Base-by-base conservation (phyloP, 1,284 basidiomycete genomes). In the Moesziomyces sp. region DNA sequence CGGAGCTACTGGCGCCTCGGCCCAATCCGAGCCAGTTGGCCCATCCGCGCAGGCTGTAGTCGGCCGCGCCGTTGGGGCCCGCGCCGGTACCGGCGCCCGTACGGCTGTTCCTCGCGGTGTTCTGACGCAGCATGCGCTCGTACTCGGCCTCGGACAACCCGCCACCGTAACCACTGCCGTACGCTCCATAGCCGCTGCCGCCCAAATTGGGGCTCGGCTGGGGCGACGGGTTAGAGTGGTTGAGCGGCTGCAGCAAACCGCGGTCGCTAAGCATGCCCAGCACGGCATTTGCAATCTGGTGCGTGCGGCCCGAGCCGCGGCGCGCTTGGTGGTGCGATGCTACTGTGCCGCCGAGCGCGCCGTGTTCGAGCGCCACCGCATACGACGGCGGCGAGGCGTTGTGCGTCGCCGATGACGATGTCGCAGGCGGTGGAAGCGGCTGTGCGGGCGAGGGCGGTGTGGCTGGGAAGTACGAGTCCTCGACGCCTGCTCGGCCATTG, bases 181-280 rank as follows among this genome's bases (percentile, higher is more conserved):
- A 46, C 0, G 47, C 58, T 5, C 62, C 58, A 23, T 66, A 65
- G 8, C 58, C 62, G 10, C 42, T 42, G 9, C 51, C 58, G 5
- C 56, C 69, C 8, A 49, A 1, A 4, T 19, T 48, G 0, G 70
- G 70, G 43, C 55, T 60, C 3, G 64, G 70, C 24, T 60, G 59
- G 10, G 70, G 70, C 1, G 60, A 64, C 7, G 70, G 70, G 23
- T 73, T 67, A 45, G 24, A 60, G 26, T 53, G 70, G 43, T 63
- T 67, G 35, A 78, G 51, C 0, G 78, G 71, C 46, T 71, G 70
- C 26, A 79, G 45, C 10, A 79, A 47, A 2, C 78, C 78, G 8
- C 78, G 59, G 13, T 80, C 78, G 28, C 70, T 65, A 30, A 80
- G 47, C 63, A 71, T 78, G n/a, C 77, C 75, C 8, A 78, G 51